Evolutionary conservation across 257 asterid genomes (phyloP).

Genomic region (Osmanthus fragrans): DNA sequence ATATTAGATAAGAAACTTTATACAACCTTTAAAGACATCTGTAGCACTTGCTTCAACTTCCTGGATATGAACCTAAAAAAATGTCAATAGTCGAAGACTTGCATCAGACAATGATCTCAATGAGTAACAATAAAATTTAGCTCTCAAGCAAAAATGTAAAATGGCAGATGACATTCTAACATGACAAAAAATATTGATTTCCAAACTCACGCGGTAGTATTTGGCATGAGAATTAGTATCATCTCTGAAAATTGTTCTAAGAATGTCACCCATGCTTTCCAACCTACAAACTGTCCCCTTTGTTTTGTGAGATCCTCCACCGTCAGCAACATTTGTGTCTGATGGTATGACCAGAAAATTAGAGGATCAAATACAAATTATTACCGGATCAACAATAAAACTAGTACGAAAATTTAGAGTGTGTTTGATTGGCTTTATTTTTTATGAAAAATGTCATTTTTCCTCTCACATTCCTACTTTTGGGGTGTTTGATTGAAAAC

Average conservation of each 20-base stretch:
- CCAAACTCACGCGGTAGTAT: conserved; percentile 73
- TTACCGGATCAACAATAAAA: neutral
- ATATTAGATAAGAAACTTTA: conserved; percentile 4
- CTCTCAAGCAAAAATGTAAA: neutral
- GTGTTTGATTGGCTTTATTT: too few species aligned
- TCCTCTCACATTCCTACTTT: too few species aligned
- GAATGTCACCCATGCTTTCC: conserved; percentile 83
- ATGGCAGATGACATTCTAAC: neutral
- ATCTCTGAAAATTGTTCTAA: conserved; percentile 69
- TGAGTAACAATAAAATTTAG: conserved; percentile 7
- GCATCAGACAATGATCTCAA: conserved; percentile 23
- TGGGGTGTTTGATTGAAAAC: too few species aligned
- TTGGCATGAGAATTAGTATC: conserved; percentile 68
- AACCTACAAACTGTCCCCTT: conserved; percentile 64
- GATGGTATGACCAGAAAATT: conserved; percentile 33
- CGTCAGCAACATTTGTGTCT: conserved; percentile 55
- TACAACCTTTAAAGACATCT: conserved; percentile 69
- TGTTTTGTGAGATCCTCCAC: conserved; percentile 61
- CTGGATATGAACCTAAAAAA: conserved; percentile 74
- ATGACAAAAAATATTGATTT: conserved; percentile 20
- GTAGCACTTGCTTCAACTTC: conserved; percentile 65
- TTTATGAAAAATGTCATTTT: too few species aligned
- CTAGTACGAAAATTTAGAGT: neutral
- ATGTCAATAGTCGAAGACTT: conserved; percentile 30
- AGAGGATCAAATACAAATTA: neutral